Percentiles rank a stretch among this genome's conserved stretches.
phyloP scores from a whole-genome alignment of 768 basidiomycete genomes.

The Mycena amicta region DNA sequence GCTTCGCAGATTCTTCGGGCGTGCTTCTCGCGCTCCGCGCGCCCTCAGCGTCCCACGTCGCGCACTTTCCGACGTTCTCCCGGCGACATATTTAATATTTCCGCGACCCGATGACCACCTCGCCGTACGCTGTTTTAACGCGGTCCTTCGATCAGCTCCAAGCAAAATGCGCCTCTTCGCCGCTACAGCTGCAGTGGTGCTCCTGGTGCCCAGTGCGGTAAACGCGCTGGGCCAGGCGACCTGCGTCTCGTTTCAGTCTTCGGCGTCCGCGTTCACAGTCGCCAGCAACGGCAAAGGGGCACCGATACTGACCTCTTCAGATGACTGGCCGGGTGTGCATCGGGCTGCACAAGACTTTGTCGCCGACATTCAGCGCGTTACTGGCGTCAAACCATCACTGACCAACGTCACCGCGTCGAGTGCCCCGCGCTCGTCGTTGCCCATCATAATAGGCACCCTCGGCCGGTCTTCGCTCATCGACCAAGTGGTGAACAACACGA shows the following conservation, averaged over 20 bases:
- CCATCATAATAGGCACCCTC: slow-evolving; percentile 68
- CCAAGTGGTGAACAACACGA: slow-evolving; percentile 52
- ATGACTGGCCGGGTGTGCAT: slow-evolving; percentile 68
- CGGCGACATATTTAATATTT: not conserved
- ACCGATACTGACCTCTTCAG: slow-evolving; percentile 51
- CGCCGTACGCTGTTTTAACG: not conserved
- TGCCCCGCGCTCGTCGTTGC: slow-evolving; percentile 34
- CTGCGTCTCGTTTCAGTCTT: slow-evolving; percentile 49
- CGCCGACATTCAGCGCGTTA: slow-evolving; percentile 62
- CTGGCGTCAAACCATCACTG: slow-evolving; percentile 51
- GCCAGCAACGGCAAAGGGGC: slow-evolving; percentile 48
- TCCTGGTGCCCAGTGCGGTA: slow-evolving; percentile 19
- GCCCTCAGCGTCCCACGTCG: not conserved
- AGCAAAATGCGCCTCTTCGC: not conserved
- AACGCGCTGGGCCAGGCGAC: slow-evolving; percentile 51
- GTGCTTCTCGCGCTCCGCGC: no score
- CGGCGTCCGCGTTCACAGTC: slow-evolving; percentile 42
- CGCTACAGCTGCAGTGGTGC: not conserved
- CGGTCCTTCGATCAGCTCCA: not conserved
- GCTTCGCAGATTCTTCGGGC: no score
- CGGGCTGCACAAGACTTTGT: slow-evolving; percentile 63
- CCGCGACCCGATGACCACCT: not conserved
- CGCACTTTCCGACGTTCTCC: not conserved
- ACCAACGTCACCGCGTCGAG: slow-evolving; percentile 51
- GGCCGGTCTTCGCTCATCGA: slow-evolving; percentile 58